phyloP scores from a whole-genome alignment of 148 eudicot species.

The Cornus kousa region DNA sequence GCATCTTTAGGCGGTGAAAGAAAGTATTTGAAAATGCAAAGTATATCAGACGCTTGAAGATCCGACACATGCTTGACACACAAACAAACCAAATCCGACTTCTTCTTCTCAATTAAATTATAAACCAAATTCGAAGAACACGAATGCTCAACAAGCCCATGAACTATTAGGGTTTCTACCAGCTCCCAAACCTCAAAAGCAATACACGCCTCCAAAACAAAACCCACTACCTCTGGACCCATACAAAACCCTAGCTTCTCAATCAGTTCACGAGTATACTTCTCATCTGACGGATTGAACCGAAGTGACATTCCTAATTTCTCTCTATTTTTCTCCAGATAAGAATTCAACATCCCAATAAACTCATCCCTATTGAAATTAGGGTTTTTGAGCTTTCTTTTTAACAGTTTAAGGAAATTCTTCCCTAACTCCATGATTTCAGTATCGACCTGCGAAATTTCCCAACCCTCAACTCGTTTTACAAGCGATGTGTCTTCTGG shows the following conservation, averaged over 20 bases:
- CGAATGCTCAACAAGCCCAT: constrained; percentile 49
- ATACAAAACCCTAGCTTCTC: constrained; percentile 52
- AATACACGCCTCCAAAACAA: constrained; percentile 63
- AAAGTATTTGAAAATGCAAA: constrained; percentile 60
- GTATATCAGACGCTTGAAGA: constrained; percentile 45
- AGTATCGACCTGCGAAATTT: constrained; percentile 36
- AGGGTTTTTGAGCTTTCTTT: constrained; percentile 36
- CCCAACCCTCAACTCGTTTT: constrained; percentile 56
- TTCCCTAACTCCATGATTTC: constrained; percentile 24
- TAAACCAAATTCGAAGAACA: constrained; percentile 36
- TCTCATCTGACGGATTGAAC: constrained; percentile 16
- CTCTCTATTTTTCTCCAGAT: constrained; percentile 32
- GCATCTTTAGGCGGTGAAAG: constrained; percentile 41
- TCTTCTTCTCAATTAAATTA: constrained; percentile 40
- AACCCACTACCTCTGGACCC: constrained; percentile 58
- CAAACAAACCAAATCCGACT: constrained; percentile 61
- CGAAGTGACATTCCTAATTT: constrained; percentile 24
- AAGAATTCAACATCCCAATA: constrained; percentile 23
- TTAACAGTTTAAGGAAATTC: constrained; percentile 33
- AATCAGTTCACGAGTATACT: constrained; percentile 31
- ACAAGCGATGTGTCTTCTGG: constrained; percentile 27
- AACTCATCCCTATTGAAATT: constrained; percentile 30
- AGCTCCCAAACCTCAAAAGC: constrained; percentile 49
- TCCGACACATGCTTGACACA: constrained; percentile 56
- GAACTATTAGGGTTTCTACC: constrained; percentile 46